Evolutionary conservation across 192 early-diverging fungal species (phyloP).

Genomic region (Rhizophagus clarus): DNA sequence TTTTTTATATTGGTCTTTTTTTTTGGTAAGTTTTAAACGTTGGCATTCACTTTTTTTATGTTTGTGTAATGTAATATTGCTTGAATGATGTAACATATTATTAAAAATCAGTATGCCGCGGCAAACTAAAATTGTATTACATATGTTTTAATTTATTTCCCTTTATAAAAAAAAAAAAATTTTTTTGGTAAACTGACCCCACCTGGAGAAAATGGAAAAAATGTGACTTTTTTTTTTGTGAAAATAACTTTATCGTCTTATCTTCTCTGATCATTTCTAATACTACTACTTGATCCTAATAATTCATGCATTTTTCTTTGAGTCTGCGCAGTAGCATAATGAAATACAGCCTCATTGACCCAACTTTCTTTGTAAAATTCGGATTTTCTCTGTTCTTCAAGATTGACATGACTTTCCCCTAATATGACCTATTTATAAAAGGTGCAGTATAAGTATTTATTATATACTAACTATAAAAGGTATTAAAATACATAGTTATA

Average conservation of each 20-base stretch:
- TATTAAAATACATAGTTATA: neutral
- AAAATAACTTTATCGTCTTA: neutral
- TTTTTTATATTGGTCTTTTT: too few relatives aligned
- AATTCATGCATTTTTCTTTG: neutral
- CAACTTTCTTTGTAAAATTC: conserved; percentile 77
- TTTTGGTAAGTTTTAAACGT: too few relatives aligned
- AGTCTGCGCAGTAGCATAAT: conserved; percentile 77
- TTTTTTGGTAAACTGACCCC: too few relatives aligned
- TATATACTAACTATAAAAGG: conserved; percentile 19
- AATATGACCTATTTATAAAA: conserved; percentile 57
- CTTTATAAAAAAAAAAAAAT: too few relatives aligned
- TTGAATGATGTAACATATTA: too few relatives aligned
- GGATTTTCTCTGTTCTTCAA: conserved; percentile 70
- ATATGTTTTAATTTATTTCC: too few relatives aligned
- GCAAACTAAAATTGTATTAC: too few relatives aligned
- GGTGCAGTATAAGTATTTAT: neutral
- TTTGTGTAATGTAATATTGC: too few relatives aligned
- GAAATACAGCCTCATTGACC: conserved; percentile 90
- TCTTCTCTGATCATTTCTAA: neutral
- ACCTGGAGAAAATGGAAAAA: too few relatives aligned
- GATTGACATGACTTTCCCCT: conserved; percentile 73
- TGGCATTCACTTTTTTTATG: too few relatives aligned
- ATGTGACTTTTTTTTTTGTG: too few relatives aligned
- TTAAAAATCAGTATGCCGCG: too few relatives aligned
- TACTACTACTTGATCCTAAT: neutral